These are phyloP conservation scores for Discostella stelligeroides DNA, from an alignment of 108 stramenopile genomes.

Conservation along the genomic window DNA sequence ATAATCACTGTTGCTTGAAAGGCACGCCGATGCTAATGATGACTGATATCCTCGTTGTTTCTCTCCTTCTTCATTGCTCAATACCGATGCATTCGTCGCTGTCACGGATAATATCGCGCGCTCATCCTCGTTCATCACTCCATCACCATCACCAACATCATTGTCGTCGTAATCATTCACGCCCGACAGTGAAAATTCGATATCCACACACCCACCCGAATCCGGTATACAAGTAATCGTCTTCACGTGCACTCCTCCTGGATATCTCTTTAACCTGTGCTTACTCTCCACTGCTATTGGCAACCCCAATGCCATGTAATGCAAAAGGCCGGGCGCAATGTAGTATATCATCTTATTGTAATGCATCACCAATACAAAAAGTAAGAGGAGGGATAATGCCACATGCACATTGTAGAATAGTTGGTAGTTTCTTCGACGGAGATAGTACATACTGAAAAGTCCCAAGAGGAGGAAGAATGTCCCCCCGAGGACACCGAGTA, in stretches of 20 bases:
- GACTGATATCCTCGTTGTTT: no score
- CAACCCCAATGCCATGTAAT: constrained; percentile 56
- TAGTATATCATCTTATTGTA: constrained; percentile 66
- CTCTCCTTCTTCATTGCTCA: no score
- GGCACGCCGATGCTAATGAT: no score
- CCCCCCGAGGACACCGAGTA: constrained; percentile 53
- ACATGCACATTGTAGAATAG: constrained; percentile 53
- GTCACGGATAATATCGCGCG: no score
- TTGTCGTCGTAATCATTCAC: background rate
- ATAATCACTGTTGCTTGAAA: background rate
- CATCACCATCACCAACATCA: background rate
- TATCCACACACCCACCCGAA: constrained; percentile 51
- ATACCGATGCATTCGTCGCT: no score
- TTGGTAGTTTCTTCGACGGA: constrained; percentile 52
- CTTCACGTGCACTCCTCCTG: background rate
- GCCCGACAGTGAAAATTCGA: constrained; percentile 12
- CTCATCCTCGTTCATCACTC: no score
- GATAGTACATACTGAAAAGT: constrained; percentile 39
- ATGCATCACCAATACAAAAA: constrained; percentile 57
- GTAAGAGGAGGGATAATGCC: constrained; percentile 30
- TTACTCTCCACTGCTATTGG: constrained; percentile 40
- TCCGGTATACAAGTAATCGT: constrained; percentile 29
- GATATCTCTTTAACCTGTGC: constrained; percentile 3
- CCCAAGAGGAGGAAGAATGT: constrained; percentile 43
- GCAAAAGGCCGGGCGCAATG: constrained; percentile 60